A percentile compares a stretch with the other conserved stretches of the same genome.
phyloP scores from a whole-genome alignment of 345 rosid genomes.

The Gossypium rotundifolium region DNA sequence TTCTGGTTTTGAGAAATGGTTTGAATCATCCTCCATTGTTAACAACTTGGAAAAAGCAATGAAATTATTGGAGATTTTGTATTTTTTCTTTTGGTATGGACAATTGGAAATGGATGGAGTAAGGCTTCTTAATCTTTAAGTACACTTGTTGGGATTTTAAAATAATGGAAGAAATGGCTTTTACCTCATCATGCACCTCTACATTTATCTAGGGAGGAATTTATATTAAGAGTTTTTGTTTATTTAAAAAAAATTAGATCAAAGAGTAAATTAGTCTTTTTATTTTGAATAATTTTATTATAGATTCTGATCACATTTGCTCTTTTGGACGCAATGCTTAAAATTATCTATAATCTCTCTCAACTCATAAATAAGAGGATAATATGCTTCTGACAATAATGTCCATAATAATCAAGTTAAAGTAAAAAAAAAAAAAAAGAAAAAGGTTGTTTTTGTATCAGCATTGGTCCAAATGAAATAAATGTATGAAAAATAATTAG shows the following conservation, averaged over 20 bases:
- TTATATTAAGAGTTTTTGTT: too few species aligned
- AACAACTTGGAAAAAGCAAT: slow-evolving; percentile 6
- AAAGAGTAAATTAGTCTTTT: too few species aligned
- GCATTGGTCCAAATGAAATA: slow-evolving; percentile 9
- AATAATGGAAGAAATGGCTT: not conserved
- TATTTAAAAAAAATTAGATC: too few species aligned
- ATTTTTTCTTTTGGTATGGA: not conserved
- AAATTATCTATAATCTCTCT: fast-evolving
- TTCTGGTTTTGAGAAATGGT: slow-evolving; percentile 18
- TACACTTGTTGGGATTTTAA: not conserved
- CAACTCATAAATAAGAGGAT: too few species aligned
- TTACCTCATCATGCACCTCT: not conserved
- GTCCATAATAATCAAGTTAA: too few species aligned
- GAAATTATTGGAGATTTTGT: not conserved
- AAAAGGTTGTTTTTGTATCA: not conserved
- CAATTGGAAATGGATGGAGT: slow-evolving; percentile 21
- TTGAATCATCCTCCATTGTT: slow-evolving; percentile 46
- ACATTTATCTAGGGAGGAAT: not conserved
- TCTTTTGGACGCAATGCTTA: too few species aligned
- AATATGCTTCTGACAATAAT: too few species aligned
- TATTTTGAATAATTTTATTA: too few species aligned
- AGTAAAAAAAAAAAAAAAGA: not conserved
- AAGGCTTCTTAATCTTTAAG: slow-evolving; percentile 1
- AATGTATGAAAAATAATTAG: not conserved
- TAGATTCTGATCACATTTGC: too few species aligned